Percentiles rank a stretch among this genome's conserved stretches.
Conservation (phyloP, 169 alveolate species). For the Ichthyophthirius multifiliis region DNA sequence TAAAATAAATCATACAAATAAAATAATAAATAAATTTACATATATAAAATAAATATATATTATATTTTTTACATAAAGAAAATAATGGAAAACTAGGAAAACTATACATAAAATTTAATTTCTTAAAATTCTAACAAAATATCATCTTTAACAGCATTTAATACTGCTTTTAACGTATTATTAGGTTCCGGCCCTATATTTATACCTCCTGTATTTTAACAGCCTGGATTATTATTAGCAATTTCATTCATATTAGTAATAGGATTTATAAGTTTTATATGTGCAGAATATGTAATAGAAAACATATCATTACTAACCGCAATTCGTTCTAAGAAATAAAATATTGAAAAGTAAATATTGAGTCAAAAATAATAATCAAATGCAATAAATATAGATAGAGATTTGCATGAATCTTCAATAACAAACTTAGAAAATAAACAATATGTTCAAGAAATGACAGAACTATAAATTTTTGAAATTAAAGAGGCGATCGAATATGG, state of each 20-base stretch:
- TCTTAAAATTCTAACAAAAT: background rate
- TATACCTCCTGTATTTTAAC: slow-evolving; percentile 4
- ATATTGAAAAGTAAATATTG: background rate
- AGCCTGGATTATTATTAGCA: background rate
- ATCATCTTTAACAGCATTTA: background rate
- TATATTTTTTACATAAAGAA: too few relatives aligned
- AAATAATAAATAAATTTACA: too few relatives aligned
- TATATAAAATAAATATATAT: too few relatives aligned
- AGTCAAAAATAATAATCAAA: too few relatives aligned
- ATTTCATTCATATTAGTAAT: background rate
- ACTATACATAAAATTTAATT: too few relatives aligned
- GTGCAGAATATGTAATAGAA: slow-evolving; percentile 8
- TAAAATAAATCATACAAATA: too few relatives aligned
- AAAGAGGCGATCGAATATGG: background rate
- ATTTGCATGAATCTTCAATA: too few relatives aligned
- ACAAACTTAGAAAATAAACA: background rate
- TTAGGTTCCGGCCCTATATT: slow-evolving; percentile 7
- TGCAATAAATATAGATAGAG: too few relatives aligned
- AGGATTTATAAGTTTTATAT: background rate
- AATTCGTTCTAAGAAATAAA: background rate
- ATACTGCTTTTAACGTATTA: background rate
- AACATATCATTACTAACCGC: background rate
- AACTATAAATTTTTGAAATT: background rate
- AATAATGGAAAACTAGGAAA: too few relatives aligned
- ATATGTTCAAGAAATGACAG: background rate